Evolutionary conservation across 2,329 filamentous ascomycete genomes (phyloP).

Genomic region (Calonectria pauciramosa): DNA sequence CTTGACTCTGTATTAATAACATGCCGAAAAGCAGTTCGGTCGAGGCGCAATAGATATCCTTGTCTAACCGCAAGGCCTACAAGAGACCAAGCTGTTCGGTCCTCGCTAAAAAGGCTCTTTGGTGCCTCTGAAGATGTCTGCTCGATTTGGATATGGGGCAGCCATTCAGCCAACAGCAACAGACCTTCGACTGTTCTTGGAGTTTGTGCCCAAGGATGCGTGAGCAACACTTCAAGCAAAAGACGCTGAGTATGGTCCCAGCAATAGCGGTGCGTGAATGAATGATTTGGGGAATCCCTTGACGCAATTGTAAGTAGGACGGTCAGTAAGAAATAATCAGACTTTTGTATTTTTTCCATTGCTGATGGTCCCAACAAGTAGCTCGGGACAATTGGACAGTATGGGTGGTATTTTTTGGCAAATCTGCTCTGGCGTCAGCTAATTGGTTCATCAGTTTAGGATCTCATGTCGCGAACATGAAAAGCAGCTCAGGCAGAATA

Average conservation of each 20-base stretch:
- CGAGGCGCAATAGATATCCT: slow-evolving; percentile 29
- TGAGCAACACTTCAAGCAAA: slow-evolving; percentile 24
- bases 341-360: slow-evolving; percentile 9
- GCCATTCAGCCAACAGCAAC: slow-evolving; percentile 30
- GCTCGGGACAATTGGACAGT: not conserved
- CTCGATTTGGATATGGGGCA: slow-evolving; percentile 29
- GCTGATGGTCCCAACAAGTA: not conserved
- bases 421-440: not conserved
- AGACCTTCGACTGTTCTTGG: slow-evolving; percentile 28
- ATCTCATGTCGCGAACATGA: not conserved
- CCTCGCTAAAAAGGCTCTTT: slow-evolving; percentile 25
- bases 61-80: slow-evolving; percentile 31
- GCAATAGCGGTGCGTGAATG: slow-evolving; percentile 24
- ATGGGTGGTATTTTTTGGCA: not conserved
- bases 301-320: not conserved
- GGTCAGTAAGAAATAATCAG: not conserved
- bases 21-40: slow-evolving; percentile 24
- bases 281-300: slow-evolving; percentile 10
- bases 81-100: slow-evolving; percentile 32
- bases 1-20: not conserved
- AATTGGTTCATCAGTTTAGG: not conserved
- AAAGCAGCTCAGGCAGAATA: not conserved
- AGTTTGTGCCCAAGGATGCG: slow-evolving; percentile 29
- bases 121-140: slow-evolving; percentile 12
- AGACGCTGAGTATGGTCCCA: slow-evolving; percentile 32